Conservation (phyloP, 441 rosid genomes). For the Breynia disticha region DNA sequence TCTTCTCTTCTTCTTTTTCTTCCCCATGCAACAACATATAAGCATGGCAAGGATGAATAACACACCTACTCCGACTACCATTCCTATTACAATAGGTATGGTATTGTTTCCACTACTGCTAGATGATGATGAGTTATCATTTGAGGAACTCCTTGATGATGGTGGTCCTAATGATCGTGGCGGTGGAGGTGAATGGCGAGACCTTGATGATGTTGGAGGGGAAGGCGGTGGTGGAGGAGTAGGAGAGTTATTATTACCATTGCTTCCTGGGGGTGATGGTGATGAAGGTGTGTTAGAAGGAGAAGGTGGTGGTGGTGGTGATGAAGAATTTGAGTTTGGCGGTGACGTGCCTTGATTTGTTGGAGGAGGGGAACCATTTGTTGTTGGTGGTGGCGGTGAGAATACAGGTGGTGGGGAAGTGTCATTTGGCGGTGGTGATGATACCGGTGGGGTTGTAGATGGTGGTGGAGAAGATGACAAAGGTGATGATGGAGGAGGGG, state of each 20-base stretch:
- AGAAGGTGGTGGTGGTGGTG: slow-evolving; percentile 30
- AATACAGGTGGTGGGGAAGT: slow-evolving; percentile 13
- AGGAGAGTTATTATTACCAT: neutral
- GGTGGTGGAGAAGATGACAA: slow-evolving; percentile 8
- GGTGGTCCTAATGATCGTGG: slow-evolving; percentile 19
- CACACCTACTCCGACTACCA: slow-evolving; percentile 32
- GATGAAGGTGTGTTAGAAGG: slow-evolving; percentile 8
- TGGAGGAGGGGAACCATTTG: slow-evolving; percentile 14
- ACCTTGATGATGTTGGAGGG: slow-evolving; percentile 12
- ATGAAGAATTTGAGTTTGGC: slow-evolving; percentile 21
- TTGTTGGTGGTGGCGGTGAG: slow-evolving; percentile 19
- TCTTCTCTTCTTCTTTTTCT: slow-evolving; percentile 40
- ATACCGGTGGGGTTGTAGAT: neutral
- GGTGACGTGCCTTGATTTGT: slow-evolving; percentile 11
- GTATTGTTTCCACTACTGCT: neutral
- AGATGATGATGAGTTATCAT: slow-evolving; percentile 1
- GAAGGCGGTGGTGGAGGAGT: slow-evolving; percentile 26
- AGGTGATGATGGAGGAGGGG: slow-evolving; percentile 9
- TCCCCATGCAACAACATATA: slow-evolving; percentile 21
- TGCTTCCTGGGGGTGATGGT: slow-evolving; percentile 11
- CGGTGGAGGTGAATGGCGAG: slow-evolving; percentile 12
- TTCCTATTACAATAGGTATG: slow-evolving; percentile 32
- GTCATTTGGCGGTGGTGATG: neutral
- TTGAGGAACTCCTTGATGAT: too few relatives aligned
- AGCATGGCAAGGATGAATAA: slow-evolving; percentile 32